Percentiles rank a stretch among this genome's conserved stretches.
Conservation (phyloP, 2,329 filamentous ascomycete species). For the Cladosporium halotolerans region DNA sequence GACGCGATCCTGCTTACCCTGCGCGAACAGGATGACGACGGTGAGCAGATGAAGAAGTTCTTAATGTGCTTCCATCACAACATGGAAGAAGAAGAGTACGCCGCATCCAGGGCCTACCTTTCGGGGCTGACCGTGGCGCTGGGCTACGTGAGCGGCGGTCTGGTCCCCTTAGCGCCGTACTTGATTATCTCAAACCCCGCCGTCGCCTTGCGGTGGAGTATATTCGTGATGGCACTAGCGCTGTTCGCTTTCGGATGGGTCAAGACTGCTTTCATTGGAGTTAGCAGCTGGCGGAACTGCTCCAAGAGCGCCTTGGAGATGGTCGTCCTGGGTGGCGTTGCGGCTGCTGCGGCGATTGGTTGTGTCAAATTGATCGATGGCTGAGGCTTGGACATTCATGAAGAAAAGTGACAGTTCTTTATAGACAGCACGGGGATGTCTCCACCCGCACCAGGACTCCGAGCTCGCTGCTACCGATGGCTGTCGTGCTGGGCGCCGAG, state of each 20-base stretch:
- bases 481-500: too few relatives aligned
- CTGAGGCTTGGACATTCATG: neutral
- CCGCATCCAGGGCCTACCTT: constrained; percentile 36
- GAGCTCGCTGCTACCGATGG: too few relatives aligned
- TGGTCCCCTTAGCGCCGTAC: constrained; percentile 63
- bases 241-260: constrained; percentile 57
- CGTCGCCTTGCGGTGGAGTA: constrained; percentile 47
- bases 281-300: constrained; percentile 39
- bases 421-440: too few relatives aligned
- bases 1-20: constrained; percentile 8
- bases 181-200: constrained; percentile 45
- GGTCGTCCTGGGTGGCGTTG: constrained; percentile 56
- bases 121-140: constrained; percentile 60
- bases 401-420: too few relatives aligned
- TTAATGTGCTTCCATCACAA: constrained; percentile 43
- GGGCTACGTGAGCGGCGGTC: constrained; percentile 62
- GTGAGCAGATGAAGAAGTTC: constrained; percentile 37
- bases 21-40: constrained; percentile 3
- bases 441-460: too few relatives aligned
- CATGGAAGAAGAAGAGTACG: constrained; percentile 36
- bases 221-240: constrained; percentile 53
- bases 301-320: constrained; percentile 58
- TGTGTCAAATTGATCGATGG: constrained; percentile 48
- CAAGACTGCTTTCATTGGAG: constrained; percentile 50
- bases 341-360: constrained; percentile 58